Evolutionary conservation across 441 rosid species (phyloP).

Genomic region (Erodium texanum): DNA sequence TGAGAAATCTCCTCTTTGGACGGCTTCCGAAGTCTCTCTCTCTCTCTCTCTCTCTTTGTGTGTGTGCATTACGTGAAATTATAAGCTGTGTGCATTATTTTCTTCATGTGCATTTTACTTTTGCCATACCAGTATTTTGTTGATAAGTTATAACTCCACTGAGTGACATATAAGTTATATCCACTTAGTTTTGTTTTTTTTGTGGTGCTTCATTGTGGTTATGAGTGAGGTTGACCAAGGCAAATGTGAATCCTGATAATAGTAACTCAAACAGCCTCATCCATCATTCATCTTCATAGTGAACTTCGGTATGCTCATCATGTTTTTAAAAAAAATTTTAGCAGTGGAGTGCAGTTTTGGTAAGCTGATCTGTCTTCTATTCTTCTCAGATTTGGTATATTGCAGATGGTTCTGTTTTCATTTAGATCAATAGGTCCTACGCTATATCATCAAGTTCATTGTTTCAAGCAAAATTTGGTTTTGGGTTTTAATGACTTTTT

Average conservation of each 20-base stretch:
- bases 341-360: neutral
- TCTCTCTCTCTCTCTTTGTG: slow-evolving; percentile 6
- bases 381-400: slow-evolving; percentile 1
- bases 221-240: neutral
- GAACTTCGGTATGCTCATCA: slow-evolving; percentile 4
- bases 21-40: slow-evolving; percentile 81
- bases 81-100: slow-evolving; percentile 5
- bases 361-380: neutral
- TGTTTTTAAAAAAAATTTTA: slow-evolving; percentile 1
- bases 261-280: neutral
- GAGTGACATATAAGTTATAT: neutral
- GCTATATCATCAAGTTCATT: neutral
- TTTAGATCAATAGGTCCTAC: neutral
- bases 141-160: slow-evolving; percentile 2
- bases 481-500: neutral
- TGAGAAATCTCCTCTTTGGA: slow-evolving; percentile 97
- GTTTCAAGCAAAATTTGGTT: neutral
- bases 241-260: neutral
- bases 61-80: slow-evolving; percentile 6
- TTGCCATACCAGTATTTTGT: slow-evolving; percentile 4
- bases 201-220: neutral
- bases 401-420: slow-evolving; percentile 1
- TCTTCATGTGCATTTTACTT: neutral
- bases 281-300: slow-evolving; percentile 1
- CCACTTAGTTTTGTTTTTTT: neutral